Evolutionary conservation across 2,329 filamentous ascomycete species (phyloP).

Genomic region (Sclerotinia trifoliorum): DNA sequence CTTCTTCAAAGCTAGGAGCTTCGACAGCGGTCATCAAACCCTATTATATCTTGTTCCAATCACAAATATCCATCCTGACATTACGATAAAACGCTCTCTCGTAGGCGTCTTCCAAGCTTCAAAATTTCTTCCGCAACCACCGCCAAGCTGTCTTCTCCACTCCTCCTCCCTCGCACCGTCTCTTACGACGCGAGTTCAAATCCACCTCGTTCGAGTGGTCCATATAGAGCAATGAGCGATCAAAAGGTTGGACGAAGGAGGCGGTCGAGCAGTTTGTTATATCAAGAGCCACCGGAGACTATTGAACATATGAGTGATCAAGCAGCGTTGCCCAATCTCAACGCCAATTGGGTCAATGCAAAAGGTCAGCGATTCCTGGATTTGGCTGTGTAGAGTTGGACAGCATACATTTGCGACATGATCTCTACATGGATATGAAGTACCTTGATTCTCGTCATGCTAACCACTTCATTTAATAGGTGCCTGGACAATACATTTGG

Average conservation of each 20-base stretch:
- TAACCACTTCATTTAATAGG: conserved; percentile 52
- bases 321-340: conserved; percentile 88
- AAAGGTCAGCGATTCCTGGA: conserved; percentile 68
- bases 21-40: background rate
- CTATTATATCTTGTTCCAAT: background rate
- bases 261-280: conserved; percentile 95
- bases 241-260: conserved; percentile 74
- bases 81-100: conserved; percentile 32
- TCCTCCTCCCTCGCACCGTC: conserved; percentile 84
- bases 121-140: conserved; percentile 55
- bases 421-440: background rate
- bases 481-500: conserved; percentile 96
- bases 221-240: conserved; percentile 53
- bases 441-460: conserved; percentile 20
- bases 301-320: conserved; percentile 98
- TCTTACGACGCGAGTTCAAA: conserved; percentile 85
- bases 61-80: background rate
- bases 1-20: conserved; percentile 8
- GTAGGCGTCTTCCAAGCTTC: conserved; percentile 31
- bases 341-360: conserved; percentile 98
- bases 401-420: background rate
- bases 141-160: conserved; percentile 93
- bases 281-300: conserved; percentile 94
- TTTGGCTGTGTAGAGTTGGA: background rate
- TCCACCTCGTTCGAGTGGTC: conserved; percentile 58